Evolutionary conservation across 805 yeast species (phyloP).

Genomic region (Saccharomycopsis guyanensis): DNA sequence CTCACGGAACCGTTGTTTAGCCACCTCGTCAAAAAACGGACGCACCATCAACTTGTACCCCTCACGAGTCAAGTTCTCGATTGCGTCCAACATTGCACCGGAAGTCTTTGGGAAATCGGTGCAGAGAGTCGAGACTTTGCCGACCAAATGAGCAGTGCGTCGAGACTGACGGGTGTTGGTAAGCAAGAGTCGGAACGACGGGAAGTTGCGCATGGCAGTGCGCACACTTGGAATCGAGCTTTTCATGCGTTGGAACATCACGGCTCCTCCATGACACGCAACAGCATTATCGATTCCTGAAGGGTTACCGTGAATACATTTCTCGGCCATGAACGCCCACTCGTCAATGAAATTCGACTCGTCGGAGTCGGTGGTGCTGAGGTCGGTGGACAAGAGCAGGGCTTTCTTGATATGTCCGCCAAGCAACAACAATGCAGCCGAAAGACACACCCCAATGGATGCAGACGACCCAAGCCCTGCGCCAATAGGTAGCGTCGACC

Average conservation of each 20-base stretch:
- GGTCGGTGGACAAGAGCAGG: constrained; percentile 28
- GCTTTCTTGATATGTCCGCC: constrained; percentile 41
- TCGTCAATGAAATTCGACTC: constrained; percentile 60
- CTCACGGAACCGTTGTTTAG: constrained; percentile 41
- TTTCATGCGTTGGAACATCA: constrained; percentile 63
- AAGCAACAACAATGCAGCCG: constrained; percentile 61
- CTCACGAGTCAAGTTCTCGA: constrained; percentile 64
- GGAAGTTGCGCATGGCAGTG: constrained; percentile 63
- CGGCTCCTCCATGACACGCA: constrained; percentile 94
- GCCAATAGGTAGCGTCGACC: constrained; percentile 88
- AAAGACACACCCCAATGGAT: constrained; percentile 74
- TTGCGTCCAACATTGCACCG: constrained; percentile 59
- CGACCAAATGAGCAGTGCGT: constrained; percentile 77
- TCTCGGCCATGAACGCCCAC: constrained; percentile 92
- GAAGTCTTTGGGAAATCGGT: constrained; percentile 47
- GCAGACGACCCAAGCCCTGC: constrained; percentile 97
- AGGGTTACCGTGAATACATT: constrained; percentile 93
- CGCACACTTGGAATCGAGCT: constrained; percentile 54
- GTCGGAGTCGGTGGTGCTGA: constrained; percentile 22
- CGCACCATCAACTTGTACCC: constrained; percentile 60
- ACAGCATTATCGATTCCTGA: constrained; percentile 96
- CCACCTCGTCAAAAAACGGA: constrained; percentile 38
- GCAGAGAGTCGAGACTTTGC: constrained; percentile 55
- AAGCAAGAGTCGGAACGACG: constrained; percentile 63
- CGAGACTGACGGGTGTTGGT: constrained; percentile 87